A percentile compares a stretch with the other conserved stretches of the same genome.
Evolutionary conservation across 805 yeast genomes (phyloP).

Genomic region (Starmerella asiatica): DNA sequence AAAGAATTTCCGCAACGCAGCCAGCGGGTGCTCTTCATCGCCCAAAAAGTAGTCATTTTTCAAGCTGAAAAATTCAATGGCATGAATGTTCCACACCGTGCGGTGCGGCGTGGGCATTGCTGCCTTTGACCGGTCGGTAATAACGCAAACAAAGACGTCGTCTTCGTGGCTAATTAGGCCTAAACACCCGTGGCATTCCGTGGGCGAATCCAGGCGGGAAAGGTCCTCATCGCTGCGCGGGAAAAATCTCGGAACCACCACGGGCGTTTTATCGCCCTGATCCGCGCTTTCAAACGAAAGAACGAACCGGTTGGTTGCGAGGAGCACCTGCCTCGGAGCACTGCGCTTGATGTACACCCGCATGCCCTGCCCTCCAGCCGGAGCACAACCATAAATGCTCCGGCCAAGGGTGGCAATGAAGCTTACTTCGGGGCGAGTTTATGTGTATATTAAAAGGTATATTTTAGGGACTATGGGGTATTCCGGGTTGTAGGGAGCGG

Average conservation of each 20-base stretch:
- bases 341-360: slow-evolving; percentile 44
- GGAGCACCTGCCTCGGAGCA: slow-evolving; percentile 54
- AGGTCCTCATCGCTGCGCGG: slow-evolving; percentile 30
- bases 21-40: slow-evolving; percentile 55
- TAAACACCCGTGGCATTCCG: slow-evolving; percentile 40
- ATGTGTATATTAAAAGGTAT: no score
- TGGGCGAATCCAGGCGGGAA: slow-evolving; percentile 28
- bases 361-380: slow-evolving; percentile 31
- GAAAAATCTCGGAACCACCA: slow-evolving; percentile 35
- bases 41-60: slow-evolving; percentile 46
- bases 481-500: no score
- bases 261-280: slow-evolving; percentile 9
- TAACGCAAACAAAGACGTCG: slow-evolving; percentile 62
- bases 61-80: slow-evolving; percentile 79
- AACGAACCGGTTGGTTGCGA: slow-evolving; percentile 46
- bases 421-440: no score
- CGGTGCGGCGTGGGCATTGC: slow-evolving; percentile 75
- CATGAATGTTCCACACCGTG: slow-evolving; percentile 60
- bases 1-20: slow-evolving; percentile 59
- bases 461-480: no score
- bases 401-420: no score
- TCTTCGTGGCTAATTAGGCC: slow-evolving; percentile 63
- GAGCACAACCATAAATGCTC: no score
- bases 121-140: slow-evolving; percentile 61
- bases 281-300: slow-evolving; percentile 35